These are phyloP conservation scores for Tylopilus sp. DNA, from an alignment of 768 basidiomycete species.

Conservation along the genomic window DNA sequence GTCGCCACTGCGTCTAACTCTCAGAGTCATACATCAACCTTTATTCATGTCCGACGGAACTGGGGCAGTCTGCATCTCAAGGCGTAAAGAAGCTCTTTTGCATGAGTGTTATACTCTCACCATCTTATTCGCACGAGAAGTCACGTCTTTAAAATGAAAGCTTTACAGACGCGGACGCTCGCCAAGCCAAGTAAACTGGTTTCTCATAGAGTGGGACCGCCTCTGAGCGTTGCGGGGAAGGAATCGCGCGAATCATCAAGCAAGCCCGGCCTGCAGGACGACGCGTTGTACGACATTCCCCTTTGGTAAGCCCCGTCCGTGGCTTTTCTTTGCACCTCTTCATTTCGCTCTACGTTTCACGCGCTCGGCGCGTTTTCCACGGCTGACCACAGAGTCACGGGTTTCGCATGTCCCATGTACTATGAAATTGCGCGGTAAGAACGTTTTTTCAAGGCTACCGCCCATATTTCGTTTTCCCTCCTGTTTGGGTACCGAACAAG, in stretches of 20 bases:
- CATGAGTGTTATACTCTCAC: background rate
- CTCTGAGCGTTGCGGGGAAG: background rate
- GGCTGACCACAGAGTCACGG: conserved; percentile 12
- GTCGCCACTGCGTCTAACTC: conserved; percentile 3
- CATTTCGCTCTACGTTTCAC: conserved; percentile 16
- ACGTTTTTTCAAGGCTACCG: background rate
- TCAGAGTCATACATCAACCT: conserved; percentile 6
- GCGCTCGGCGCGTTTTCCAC: conserved; percentile 13
- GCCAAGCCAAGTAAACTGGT: background rate
- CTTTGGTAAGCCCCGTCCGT: background rate
- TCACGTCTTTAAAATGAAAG: background rate
- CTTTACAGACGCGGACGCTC: background rate
- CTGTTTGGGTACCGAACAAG: conserved; percentile 10
- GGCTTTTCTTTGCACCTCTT: conserved; percentile 5
- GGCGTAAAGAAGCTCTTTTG: conserved; percentile 5
- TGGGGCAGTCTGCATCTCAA: background rate
- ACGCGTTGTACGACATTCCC: conserved; percentile 15
- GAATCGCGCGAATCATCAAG: conserved; percentile 14
- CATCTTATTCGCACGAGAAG: background rate
- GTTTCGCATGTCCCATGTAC: background rate
- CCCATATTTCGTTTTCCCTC: background rate
- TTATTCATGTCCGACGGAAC: conserved; percentile 23
- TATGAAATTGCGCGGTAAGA: conserved; percentile 5
- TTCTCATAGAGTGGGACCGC: background rate
- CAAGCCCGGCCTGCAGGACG: conserved; percentile 19